A percentile compares a stretch with the other conserved stretches of the same genome.
Conservation (phyloP, 2,329 filamentous ascomycete genomes). For the Lasiodiplodia theobromae region DNA sequence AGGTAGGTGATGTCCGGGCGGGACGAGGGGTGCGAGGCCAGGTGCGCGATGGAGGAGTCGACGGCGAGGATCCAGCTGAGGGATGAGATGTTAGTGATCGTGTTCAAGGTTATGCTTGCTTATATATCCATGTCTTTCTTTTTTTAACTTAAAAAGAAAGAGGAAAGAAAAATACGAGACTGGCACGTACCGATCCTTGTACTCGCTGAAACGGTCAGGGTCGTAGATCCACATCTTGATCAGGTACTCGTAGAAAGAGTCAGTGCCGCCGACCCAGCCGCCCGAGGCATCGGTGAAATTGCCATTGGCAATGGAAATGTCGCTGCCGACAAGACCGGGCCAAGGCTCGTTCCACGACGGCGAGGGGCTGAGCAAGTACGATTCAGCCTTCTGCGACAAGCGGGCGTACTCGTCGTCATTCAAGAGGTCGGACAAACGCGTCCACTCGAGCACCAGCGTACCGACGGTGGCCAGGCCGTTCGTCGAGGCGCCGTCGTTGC, state of each 20-base stretch:
- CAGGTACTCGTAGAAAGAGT: slow-evolving; percentile 88
- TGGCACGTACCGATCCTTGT: slow-evolving; percentile 65
- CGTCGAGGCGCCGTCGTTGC: slow-evolving; percentile 56
- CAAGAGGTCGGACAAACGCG: slow-evolving; percentile 76
- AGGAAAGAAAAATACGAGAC: too few species aligned
- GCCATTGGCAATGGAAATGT: slow-evolving; percentile 70
- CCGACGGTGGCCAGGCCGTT: slow-evolving; percentile 81
- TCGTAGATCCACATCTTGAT: slow-evolving; percentile 93
- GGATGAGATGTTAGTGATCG: background rate
- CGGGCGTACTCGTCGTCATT: slow-evolving; percentile 70
- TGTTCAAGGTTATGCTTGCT: too few species aligned
- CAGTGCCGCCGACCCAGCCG: slow-evolving; percentile 78
- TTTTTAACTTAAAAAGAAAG: too few species aligned
- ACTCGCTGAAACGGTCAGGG: slow-evolving; percentile 64
- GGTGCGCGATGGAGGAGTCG: slow-evolving; percentile 75
- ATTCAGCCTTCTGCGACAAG: slow-evolving; percentile 72
- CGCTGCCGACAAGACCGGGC: slow-evolving; percentile 76
- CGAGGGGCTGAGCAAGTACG: slow-evolving; percentile 71
- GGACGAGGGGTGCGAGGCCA: slow-evolving; percentile 71
- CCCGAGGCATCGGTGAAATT: slow-evolving; percentile 71
- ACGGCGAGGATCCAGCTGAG: slow-evolving; percentile 72
- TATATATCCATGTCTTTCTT: too few species aligned
- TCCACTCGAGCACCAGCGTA: slow-evolving; percentile 85
- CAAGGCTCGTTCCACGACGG: slow-evolving; percentile 72
- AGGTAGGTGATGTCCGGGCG: slow-evolving; percentile 77